Base-by-base conservation (phyloP, 192 early-diverging fungal species). In the Coemansia sp. region DNA sequence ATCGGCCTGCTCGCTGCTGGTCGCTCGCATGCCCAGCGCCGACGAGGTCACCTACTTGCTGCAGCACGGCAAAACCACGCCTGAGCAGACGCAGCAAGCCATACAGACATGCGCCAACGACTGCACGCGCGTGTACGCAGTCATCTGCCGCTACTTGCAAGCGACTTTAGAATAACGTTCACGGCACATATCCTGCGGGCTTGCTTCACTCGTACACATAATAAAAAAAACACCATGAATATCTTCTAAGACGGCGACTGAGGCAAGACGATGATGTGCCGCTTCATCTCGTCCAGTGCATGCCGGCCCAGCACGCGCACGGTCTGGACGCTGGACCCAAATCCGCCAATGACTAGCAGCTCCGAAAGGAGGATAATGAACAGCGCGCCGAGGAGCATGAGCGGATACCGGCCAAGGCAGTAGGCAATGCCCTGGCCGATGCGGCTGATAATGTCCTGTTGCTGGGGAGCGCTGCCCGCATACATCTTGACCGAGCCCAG, bases 1-100 rank as follows among this genome's bases (percentile, higher is more conserved):
- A 5, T 60, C 68, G 1, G 32, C 53, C 0, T 73, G 70, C 70
- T 69, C 74, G 42, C 39, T 72, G 54, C 63, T 83, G 25, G 38
- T 83, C 4, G 71, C 81, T 2, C 60, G 66, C 46, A 83, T 83
- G 81, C 81, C 81, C 25, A 75, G 72, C 39, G 81, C 66, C 10
- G 73, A 83, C 65, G 81, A 83, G 32, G 46, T 83, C 46, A 78
- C 81, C 14, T 72, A 78, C 29, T 25, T 83, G 35, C 65, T 83
- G 59, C 81, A 83, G 60, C 67, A 77, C n/a, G 81, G 81, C 27
- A 83, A 83, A 39, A 68, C 72, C 0, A 43, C 64, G 25, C 71
- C 43, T 7, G 76, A 74, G 35, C 68, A 71, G 64, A 75, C 72
- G 7, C 68, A 74, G n/a, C 65, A 75, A 65, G 81, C 69, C 2